These are phyloP conservation scores for Prunus salicina DNA, from an alignment of 306 rosid species.

Conservation along the genomic window DNA sequence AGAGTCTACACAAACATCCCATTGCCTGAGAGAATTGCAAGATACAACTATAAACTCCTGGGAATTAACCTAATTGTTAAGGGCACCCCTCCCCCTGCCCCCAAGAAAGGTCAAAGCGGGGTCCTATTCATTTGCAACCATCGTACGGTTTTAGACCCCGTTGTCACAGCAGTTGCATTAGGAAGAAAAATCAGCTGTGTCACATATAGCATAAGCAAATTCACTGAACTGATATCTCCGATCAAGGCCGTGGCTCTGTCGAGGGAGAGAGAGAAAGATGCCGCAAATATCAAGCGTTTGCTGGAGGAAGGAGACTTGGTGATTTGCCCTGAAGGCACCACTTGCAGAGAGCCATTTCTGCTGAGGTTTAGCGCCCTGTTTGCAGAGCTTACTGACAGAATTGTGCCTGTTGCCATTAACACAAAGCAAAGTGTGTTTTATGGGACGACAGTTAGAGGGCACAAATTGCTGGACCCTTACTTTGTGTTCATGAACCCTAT, in stretches of 20 bases:
- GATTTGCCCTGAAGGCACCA: slow-evolving; percentile 92
- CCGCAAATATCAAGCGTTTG: slow-evolving; percentile 57
- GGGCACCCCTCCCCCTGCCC: slow-evolving; percentile 87
- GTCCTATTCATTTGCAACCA: slow-evolving; percentile 87
- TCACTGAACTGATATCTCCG: slow-evolving; percentile 78
- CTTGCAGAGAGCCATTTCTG: slow-evolving; percentile 82
- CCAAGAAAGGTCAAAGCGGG: slow-evolving; percentile 66
- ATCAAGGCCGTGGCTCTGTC: slow-evolving; percentile 80
- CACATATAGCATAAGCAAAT: slow-evolving; percentile 87
- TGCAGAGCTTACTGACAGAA: slow-evolving; percentile 76
- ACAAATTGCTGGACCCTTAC: slow-evolving; percentile 77
- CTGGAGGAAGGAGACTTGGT: slow-evolving; percentile 89
- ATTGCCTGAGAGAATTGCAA: slow-evolving; percentile 64
- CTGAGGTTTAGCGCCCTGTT: slow-evolving; percentile 87
- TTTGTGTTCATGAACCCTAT: slow-evolving; percentile 93
- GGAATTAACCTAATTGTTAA: slow-evolving; percentile 68
- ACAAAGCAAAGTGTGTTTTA: slow-evolving; percentile 78
- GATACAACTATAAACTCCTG: slow-evolving; percentile 66
- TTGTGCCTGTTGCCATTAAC: slow-evolving; percentile 89
- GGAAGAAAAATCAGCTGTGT: slow-evolving; percentile 90
- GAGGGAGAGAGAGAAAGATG: slow-evolving; percentile 84
- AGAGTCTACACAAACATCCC: slow-evolving; percentile 78
- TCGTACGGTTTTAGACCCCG: slow-evolving; percentile 82
- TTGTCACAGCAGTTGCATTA: slow-evolving; percentile 65
- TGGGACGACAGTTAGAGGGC: slow-evolving; percentile 75